Evolutionary conservation across 108 stramenopile genomes (phyloP), one percentile per base, ranked within the genome.

Genomic region (Nitzschia palea): DNA sequence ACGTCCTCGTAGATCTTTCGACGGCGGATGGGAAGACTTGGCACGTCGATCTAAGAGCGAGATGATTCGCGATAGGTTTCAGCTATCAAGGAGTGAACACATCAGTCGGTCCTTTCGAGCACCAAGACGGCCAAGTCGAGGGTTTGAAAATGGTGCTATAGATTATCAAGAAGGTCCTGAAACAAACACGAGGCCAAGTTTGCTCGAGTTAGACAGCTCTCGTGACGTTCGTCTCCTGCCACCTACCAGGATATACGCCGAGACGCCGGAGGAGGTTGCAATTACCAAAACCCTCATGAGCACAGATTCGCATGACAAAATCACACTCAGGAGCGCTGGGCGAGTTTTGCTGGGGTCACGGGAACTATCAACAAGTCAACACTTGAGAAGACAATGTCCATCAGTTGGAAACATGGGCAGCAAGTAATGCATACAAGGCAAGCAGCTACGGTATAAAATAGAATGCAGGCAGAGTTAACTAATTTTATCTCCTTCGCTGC

Each of bases 41-140:
- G 40, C 3, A n/a, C 4, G 22, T 2, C 40, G 35, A 15, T 37
- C 37, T 34, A 0, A 40, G 40, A 60, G 59, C 43, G 40, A 40
- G 1, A 25, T 5, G 6, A 43, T 14, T 31, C 17, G 22, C 26
- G 59, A 60, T 43, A 37, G 59, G 9, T 60, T 60, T 23, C 35
- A 60, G 23, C 59, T 60, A 1, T 60, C 59, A 14, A 60, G 43
- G 40, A 60, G 59, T 25, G 59, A 60, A 26, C 35, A 60, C 59
- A 60, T 60, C 20, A 60, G 59, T 26, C 59, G 15, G 43, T 60
- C 59, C 1, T 60, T 60, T 5, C 36, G 59, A 34, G 59, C 59
- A 31, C 59, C 59, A 22, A 40, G 33, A 22, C 35, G 59, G 1
- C 59, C 59, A 18, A 40, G 37, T 3, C 17, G 40, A n/a, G 10